Evolutionary conservation across 768 basidiomycete species (phyloP).

Genomic region (Pluteus cervinus): DNA sequence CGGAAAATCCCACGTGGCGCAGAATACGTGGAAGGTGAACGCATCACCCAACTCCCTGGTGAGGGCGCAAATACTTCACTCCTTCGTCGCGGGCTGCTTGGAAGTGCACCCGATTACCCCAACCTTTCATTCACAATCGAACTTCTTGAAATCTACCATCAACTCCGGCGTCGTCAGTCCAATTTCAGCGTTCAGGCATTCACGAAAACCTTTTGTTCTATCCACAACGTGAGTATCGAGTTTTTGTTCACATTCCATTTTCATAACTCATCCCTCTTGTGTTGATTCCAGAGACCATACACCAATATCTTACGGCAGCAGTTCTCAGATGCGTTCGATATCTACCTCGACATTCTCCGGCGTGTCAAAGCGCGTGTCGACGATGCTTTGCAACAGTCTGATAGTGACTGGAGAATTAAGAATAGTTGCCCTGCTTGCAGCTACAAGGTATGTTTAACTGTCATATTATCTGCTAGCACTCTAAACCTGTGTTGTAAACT

Average conservation of each 20-base stretch:
- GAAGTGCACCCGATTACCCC: no score
- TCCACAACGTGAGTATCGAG: slow-evolving; percentile 12
- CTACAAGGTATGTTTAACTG: no score
- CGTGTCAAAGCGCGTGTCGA: slow-evolving; percentile 14
- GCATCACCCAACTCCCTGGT: no score
- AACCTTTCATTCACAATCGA: no score
- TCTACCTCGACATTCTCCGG: slow-evolving; percentile 22
- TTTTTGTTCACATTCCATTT: slow-evolving; percentile 7
- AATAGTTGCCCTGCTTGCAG: slow-evolving; percentile 31
- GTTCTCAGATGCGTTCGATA: slow-evolving; percentile 27
- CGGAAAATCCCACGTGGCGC: no score
- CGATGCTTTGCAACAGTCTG: slow-evolving; percentile 17
- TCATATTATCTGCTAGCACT: no score
- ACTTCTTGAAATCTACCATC: no score
- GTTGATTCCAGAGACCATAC: slow-evolving; percentile 19
- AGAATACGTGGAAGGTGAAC: no score
- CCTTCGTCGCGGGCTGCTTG: no score
- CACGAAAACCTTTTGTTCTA: slow-evolving; percentile 8
- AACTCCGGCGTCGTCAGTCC: slow-evolving; percentile 16
- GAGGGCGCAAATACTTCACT: no score
- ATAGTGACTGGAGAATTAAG: slow-evolving; percentile 23
- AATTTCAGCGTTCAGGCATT: slow-evolving; percentile 16
- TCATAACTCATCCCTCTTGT: neutral
- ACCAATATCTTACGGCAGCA: slow-evolving; percentile 11
- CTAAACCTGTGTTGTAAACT: no score